These are phyloP conservation scores for Quercus mongolica DNA, from an alignment of 306 rosid species.

Conservation along the genomic window DNA sequence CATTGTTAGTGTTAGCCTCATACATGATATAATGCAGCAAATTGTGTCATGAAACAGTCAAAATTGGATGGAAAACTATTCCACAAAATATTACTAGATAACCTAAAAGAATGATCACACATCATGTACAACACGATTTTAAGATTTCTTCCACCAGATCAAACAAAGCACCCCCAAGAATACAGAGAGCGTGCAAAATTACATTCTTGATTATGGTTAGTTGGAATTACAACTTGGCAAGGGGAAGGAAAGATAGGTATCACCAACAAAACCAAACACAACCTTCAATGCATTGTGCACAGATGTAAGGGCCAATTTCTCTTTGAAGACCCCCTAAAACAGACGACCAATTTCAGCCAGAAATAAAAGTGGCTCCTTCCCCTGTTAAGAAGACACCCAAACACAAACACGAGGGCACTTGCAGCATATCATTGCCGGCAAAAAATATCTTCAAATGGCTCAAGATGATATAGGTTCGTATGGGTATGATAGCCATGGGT, in stretches of 20 bases:
- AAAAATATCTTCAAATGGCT: constrained; percentile 22
- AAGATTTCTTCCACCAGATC: constrained; percentile 38
- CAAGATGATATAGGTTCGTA: constrained; percentile 96
- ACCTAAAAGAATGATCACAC: constrained; percentile 81
- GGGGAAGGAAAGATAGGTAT: constrained; percentile 35
- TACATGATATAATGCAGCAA: constrained; percentile 15
- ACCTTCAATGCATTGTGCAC: constrained; percentile 45
- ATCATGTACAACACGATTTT: constrained; percentile 69
- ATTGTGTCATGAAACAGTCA: constrained; percentile 18
- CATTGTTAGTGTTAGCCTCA: constrained; percentile 15
- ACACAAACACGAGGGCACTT: constrained; percentile 32
- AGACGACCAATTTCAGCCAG: constrained; percentile 29
- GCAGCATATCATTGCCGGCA: constrained; percentile 9
- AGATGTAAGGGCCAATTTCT: constrained; percentile 38
- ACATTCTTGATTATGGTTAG: constrained; percentile 51
- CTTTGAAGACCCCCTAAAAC: constrained; percentile 39
- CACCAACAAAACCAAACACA: constrained; percentile 47
- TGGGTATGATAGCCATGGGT: constrained; percentile 96
- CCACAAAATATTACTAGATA: constrained; percentile 49
- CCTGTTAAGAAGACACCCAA: constrained; percentile 12
- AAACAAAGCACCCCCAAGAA: constrained; percentile 43
- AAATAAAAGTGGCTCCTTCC: constrained; percentile 38
- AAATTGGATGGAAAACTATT: constrained; percentile 36
- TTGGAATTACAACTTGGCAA: constrained; percentile 42
- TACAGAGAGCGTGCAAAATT: constrained; percentile 53